Conservation (phyloP, 164 flowering plant species). For the Malania oleifera region DNA sequence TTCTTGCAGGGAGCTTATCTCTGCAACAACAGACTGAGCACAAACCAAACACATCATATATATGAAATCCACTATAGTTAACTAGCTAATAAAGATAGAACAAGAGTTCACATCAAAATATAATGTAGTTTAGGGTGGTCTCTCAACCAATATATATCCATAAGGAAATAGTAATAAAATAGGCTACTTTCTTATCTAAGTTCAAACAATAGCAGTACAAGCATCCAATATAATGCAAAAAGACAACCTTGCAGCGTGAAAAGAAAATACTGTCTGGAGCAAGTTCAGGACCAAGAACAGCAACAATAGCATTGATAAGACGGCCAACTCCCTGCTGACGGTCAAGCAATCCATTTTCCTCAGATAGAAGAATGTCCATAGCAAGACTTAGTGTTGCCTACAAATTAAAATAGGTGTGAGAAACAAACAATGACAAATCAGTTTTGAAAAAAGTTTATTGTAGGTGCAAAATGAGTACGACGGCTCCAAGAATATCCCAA, state of each 20-base stretch:
- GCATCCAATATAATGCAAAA: not conserved
- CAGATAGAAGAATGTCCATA: constrained; percentile 76
- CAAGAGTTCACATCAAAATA: too few species aligned
- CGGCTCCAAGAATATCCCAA: not conserved
- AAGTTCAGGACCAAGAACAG: constrained; percentile 98
- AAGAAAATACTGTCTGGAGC: constrained; percentile 95
- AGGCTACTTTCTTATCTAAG: not conserved
- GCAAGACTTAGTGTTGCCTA: constrained; percentile 91
- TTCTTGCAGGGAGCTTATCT: constrained; percentile 85
- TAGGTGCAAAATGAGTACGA: not conserved
- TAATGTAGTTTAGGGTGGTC: too few species aligned
- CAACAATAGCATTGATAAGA: constrained; percentile 95
- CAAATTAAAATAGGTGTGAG: constrained; percentile 3
- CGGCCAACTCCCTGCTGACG: constrained; percentile 93
- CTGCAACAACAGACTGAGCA: constrained; percentile 85
- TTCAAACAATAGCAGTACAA: too few species aligned
- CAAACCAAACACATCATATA: constrained; percentile 9
- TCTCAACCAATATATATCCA: not conserved
- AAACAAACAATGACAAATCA: constrained; percentile 2
- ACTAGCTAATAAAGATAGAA: not conserved
- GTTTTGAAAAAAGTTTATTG: not conserved
- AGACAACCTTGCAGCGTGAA: constrained; percentile 88
- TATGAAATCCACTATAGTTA: not conserved
- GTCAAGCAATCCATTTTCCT: constrained; percentile 84
- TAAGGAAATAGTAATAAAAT: not conserved